A percentile compares a stretch with the other conserved stretches of the same genome.
These are phyloP conservation scores for Agmasoma carcini DNA, from an alignment of 371 early-diverging fungal genomes.

Conservation along the genomic window DNA sequence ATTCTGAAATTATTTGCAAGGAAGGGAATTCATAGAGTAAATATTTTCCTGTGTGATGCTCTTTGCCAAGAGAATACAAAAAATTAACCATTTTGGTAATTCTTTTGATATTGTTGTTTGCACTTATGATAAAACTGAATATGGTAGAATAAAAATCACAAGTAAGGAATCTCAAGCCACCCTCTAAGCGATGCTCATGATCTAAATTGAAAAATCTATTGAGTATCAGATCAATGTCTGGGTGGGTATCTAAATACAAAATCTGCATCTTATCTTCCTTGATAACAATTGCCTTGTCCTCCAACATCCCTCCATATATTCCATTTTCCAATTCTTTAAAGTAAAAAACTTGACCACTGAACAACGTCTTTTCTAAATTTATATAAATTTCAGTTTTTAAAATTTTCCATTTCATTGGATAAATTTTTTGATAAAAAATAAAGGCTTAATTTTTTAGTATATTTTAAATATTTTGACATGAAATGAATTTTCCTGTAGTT, in stretches of 20 bases:
- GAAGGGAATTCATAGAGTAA: slow-evolving; percentile 53
- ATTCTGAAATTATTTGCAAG: slow-evolving; percentile 53
- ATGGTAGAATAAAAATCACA: slow-evolving; percentile 73
- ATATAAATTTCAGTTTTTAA: slow-evolving; percentile 17
- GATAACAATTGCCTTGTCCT: slow-evolving; percentile 13
- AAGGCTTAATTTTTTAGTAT: not conserved
- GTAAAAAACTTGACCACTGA: slow-evolving; percentile 49
- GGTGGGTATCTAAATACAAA: slow-evolving; percentile 4
- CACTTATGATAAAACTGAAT: slow-evolving; percentile 77
- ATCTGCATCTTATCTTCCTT: slow-evolving; percentile 16
- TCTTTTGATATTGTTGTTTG: slow-evolving; percentile 78
- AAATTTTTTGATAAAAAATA: not conserved
- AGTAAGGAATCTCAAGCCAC: slow-evolving; percentile 46
- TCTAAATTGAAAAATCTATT: slow-evolving; percentile 65
- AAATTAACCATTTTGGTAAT: slow-evolving; percentile 68
- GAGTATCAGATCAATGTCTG: slow-evolving; percentile 38
- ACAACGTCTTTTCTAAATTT: slow-evolving; percentile 38
- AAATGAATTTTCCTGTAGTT: too few species aligned
- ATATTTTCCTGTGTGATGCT: slow-evolving; percentile 3
- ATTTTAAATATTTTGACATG: too few species aligned
- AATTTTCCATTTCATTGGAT: slow-evolving; percentile 16
- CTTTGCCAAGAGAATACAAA: slow-evolving; percentile 33
- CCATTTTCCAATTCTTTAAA: slow-evolving; percentile 22
- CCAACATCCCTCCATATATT: slow-evolving; percentile 26
- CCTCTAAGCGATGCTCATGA: slow-evolving; percentile 52